Evolutionary conservation across 805 yeast genomes (phyloP).

Genomic region (Priceomyces fermenticarens): DNA sequence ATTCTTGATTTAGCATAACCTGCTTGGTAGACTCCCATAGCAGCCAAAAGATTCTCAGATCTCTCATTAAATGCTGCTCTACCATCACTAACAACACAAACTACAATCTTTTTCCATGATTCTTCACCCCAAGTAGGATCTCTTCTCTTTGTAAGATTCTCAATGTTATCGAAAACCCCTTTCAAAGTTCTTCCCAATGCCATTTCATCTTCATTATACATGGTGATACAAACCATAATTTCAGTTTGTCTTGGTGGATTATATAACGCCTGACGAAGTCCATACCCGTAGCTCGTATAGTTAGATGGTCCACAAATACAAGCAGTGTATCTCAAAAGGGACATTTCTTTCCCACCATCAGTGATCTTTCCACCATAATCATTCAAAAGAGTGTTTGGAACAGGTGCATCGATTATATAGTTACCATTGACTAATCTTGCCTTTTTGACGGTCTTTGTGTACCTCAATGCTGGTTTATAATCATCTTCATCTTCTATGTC

Average conservation of each 20-base stretch:
- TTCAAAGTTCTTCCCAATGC: slow-evolving; percentile 80
- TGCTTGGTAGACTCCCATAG: slow-evolving; percentile 90
- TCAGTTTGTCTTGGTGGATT: slow-evolving; percentile 80
- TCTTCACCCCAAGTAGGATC: slow-evolving; percentile 89
- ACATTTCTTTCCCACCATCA: slow-evolving; percentile 57
- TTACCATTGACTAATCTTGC: slow-evolving; percentile 42
- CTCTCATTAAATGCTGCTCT: slow-evolving; percentile 78
- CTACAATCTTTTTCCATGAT: slow-evolving; percentile 92
- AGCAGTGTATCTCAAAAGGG: slow-evolving; percentile 89
- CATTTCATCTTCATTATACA: slow-evolving; percentile 87
- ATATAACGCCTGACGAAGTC: slow-evolving; percentile 80
- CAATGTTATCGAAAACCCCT: slow-evolving; percentile 86
- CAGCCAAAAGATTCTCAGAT: slow-evolving; percentile 75
- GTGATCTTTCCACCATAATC: slow-evolving; percentile 32
- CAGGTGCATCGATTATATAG: slow-evolving; percentile 43
- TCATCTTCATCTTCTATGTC: slow-evolving; percentile 29
- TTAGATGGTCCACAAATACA: slow-evolving; percentile 88
- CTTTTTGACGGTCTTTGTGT: slow-evolving; percentile 41
- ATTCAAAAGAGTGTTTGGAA: slow-evolving; percentile 34
- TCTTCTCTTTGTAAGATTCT: slow-evolving; percentile 63
- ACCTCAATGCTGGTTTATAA: slow-evolving; percentile 38
- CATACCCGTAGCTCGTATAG: slow-evolving; percentile 59
- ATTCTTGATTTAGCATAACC: slow-evolving; percentile 93
- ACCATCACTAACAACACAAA: slow-evolving; percentile 89
- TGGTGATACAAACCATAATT: slow-evolving; percentile 78